phyloP scores from a whole-genome alignment of 805 yeast genomes.

The Schwanniomyces polymorphus region DNA sequence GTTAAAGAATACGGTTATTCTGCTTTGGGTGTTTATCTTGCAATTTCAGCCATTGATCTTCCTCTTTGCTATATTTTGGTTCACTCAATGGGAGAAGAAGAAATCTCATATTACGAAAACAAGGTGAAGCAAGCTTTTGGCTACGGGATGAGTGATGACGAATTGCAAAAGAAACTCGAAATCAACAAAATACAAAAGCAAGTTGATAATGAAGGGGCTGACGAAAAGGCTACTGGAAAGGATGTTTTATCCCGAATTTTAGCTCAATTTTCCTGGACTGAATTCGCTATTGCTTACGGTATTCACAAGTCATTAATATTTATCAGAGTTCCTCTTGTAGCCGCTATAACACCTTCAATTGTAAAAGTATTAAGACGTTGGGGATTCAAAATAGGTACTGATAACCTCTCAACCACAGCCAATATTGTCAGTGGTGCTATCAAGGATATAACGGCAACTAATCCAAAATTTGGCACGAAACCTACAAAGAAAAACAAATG shows the following conservation, averaged over 20 bases:
- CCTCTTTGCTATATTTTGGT: slow-evolving; percentile 83
- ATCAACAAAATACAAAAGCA: slow-evolving; percentile 29
- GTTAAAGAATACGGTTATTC: slow-evolving; percentile 88
- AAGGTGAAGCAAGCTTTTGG: slow-evolving; percentile 64
- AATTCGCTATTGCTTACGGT: slow-evolving; percentile 88
- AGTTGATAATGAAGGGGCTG: slow-evolving; percentile 17
- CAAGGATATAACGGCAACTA: slow-evolving; percentile 42
- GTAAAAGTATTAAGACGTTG: slow-evolving; percentile 64
- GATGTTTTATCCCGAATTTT: slow-evolving; percentile 13
- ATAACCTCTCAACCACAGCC: slow-evolving; percentile 43
- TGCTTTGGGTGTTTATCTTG: slow-evolving; percentile 82
- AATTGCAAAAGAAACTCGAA: slow-evolving; percentile 35
- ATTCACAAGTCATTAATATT: slow-evolving; percentile 85
- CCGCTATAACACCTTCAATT: slow-evolving; percentile 84
- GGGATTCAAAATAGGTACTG: slow-evolving; percentile 78
- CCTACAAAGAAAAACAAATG: slow-evolving; percentile 55
- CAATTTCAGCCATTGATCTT: slow-evolving; percentile 70
- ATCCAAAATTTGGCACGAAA: slow-evolving; percentile 52
- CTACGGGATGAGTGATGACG: slow-evolving; percentile 49
- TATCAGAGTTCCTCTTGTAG: slow-evolving; percentile 84
- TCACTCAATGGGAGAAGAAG: slow-evolving; percentile 84
- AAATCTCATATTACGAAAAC: slow-evolving; percentile 67
- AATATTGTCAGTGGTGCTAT: slow-evolving; percentile 28
- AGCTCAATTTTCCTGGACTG: slow-evolving; percentile 63
- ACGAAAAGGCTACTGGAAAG: not conserved